Evolutionary conservation across 2,329 filamentous ascomycete species (phyloP).

Genomic region (Pyrenophora graminea): DNA sequence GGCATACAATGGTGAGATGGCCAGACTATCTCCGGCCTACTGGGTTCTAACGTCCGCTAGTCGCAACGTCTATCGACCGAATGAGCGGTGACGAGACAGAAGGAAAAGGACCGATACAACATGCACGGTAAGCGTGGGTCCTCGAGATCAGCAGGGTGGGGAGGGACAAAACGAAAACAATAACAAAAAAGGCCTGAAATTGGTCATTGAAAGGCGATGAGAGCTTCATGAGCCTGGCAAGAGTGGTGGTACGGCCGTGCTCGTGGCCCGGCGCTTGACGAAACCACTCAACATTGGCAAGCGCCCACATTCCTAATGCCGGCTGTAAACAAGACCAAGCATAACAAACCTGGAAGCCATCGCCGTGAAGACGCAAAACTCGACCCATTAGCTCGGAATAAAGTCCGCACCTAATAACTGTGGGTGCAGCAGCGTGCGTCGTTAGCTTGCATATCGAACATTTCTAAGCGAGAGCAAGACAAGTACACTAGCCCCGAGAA

Average conservation of each 20-base stretch:
- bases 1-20: conserved; percentile 4
- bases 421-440: conserved; percentile 34
- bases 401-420: conserved; percentile 26
- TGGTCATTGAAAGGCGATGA: conserved; percentile 1
- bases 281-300: conserved; percentile 14
- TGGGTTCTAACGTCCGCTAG: conserved; percentile 16
- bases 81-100: conserved; percentile 32
- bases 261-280: conserved; percentile 13
- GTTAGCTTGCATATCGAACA: conserved; percentile 27
- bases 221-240: conserved; percentile 6
- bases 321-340: background rate
- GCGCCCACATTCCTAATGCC: background rate
- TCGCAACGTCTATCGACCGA: conserved; percentile 15
- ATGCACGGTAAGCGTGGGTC: conserved; percentile 20
- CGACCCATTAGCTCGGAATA: conserved; percentile 29
- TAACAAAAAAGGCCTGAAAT: conserved; percentile 11
- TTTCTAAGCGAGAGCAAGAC: conserved; percentile 31
- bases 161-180: conserved; percentile 19
- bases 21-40: conserved; percentile 8
- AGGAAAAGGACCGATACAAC: conserved; percentile 29
- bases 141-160: conserved; percentile 20
- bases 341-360: background rate
- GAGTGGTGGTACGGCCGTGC: conserved; percentile 4
- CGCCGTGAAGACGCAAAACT: conserved; percentile 9
- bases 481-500: conserved; percentile 23